Conservation (phyloP, 1,284 basidiomycete species). For the Tilletia indica region DNA sequence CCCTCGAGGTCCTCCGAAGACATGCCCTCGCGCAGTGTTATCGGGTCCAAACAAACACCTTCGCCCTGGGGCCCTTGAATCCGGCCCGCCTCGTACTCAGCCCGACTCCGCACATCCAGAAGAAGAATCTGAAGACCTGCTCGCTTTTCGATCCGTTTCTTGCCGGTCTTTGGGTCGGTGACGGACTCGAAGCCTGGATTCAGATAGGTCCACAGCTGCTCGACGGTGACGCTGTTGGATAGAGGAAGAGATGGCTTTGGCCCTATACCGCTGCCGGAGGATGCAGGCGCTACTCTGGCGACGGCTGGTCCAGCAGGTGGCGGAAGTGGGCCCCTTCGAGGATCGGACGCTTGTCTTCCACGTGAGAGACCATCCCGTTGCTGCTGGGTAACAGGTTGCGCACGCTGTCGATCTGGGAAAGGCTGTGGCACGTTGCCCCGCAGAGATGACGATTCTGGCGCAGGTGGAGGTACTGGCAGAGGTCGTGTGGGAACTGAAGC, state of each 20-base stretch:
- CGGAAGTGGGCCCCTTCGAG: constrained; percentile 4
- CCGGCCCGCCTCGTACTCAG: constrained; percentile 72
- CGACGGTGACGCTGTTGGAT: constrained; percentile 39
- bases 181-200: constrained; percentile 49
- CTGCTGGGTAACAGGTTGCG: constrained; percentile 19
- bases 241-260: constrained; percentile 36
- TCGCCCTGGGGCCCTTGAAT: constrained; percentile 71
- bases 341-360: not conserved
- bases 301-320: constrained; percentile 9
- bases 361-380: not conserved
- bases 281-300: not conserved
- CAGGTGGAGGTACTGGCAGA: constrained; percentile 14
- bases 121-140: constrained; percentile 62
- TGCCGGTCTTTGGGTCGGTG: constrained; percentile 33
- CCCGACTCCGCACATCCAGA: constrained; percentile 76
- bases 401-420: constrained; percentile 25
- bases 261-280: constrained; percentile 22
- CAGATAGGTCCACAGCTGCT: constrained; percentile 47
- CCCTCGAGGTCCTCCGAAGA: constrained; percentile 74
- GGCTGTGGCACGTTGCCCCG: constrained; percentile 27
- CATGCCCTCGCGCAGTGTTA: constrained; percentile 51
- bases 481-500: constrained; percentile 11
- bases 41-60: constrained; percentile 62
- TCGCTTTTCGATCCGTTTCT: constrained; percentile 38
- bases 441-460: constrained; percentile 5